Evolutionary conservation across 495 filamentous ascomycete species (phyloP), one percentile per base, ranked within the genome.

Genomic region (Trichoderma orchidacearum): DNA sequence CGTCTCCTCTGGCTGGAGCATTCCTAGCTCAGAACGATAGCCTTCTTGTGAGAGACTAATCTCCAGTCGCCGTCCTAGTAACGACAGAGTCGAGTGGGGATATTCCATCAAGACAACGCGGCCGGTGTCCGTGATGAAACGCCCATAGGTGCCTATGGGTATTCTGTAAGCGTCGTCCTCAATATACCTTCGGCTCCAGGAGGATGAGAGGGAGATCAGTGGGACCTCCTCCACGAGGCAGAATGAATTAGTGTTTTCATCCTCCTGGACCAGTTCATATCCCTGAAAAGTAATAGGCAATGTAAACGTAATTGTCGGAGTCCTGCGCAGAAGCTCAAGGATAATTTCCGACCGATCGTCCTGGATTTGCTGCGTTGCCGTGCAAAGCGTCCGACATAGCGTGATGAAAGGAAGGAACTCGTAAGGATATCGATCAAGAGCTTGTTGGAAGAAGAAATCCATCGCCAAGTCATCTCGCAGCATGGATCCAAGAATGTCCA

Each of bases 401-500:
- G 68, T 66, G 54, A 95, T 60, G 59, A 96, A 87, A 3, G 93
- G 89, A n/a, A 81, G 64, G 23, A 84, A 81, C 68, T 98, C 93
- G 67, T 86, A 89, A 1, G 93, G 93, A 68, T 89, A 97, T 45
- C 92, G 83, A 54, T 77, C 78, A 21, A 81, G 77, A 2, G 93
- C 81, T 57, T 78, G 71, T 21, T 71, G 67, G 32, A 90, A 77
- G 54, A 87, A 75, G 25, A 64, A 68, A 18, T 72, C 69, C 62
- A 83, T 74, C 11, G 90, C 65, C 3, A 70, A 53, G 8, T 74
- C 63, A 56, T 88, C 80, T 13, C 75, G 71, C 25, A 82, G 65
- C 59, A 85, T 84, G 11, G 70, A 59, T 2, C 62, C 66, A 5
- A 79, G 59, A 8, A 73, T 60, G 35, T 74, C 78, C 11, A 80